Percentiles rank a stretch among this genome's conserved stretches.
Conservation (phyloP, 1,284 basidiomycete species). For the Cryptococcus deneoformans region DNA sequence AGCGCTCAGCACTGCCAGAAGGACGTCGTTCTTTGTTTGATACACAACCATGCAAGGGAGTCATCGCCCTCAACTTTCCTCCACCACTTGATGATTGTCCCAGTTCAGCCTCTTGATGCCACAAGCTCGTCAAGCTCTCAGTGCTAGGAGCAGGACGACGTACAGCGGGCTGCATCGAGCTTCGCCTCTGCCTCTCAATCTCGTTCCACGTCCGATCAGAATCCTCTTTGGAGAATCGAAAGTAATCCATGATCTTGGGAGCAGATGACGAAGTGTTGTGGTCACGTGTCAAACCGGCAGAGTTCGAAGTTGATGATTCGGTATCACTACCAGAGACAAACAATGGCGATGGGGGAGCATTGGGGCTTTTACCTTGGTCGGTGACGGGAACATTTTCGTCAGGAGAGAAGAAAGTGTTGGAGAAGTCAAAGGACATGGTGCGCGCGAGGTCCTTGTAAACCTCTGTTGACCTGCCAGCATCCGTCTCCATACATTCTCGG, state of each 20-base stretch:
- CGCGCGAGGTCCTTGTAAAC: constrained; percentile 32
- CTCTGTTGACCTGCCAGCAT: constrained; percentile 26
- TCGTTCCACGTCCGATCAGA: constrained; percentile 42
- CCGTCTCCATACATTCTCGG: constrained; percentile 27
- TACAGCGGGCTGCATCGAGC: constrained; percentile 27
- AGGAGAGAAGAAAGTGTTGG: constrained; percentile 9
- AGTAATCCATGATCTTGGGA: constrained; percentile 39
- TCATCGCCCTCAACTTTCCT: constrained; percentile 28
- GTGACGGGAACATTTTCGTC: constrained; percentile 10
- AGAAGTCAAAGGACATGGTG: constrained; percentile 25
- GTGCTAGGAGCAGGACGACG: constrained; percentile 13
- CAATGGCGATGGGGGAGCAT: constrained; percentile 39
- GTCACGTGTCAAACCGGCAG: constrained; percentile 8
- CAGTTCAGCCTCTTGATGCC: constrained; percentile 21
- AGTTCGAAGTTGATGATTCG: constrained; percentile 26
- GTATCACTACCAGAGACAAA: constrained; percentile 41
- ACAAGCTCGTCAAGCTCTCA: constrained; percentile 30
- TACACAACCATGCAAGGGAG: constrained; percentile 14
- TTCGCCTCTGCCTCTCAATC: constrained; percentile 30
- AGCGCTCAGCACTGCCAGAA: not conserved
- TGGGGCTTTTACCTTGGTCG: constrained; percentile 16
- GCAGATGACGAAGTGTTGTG: constrained; percentile 22
- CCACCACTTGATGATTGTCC: constrained; percentile 18
- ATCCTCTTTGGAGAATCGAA: constrained; percentile 32
- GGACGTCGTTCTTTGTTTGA: constrained; percentile 1